These are phyloP conservation scores for Pythium graminicola DNA, from an alignment of 352 stramenopile genomes.

Conservation along the genomic window DNA sequence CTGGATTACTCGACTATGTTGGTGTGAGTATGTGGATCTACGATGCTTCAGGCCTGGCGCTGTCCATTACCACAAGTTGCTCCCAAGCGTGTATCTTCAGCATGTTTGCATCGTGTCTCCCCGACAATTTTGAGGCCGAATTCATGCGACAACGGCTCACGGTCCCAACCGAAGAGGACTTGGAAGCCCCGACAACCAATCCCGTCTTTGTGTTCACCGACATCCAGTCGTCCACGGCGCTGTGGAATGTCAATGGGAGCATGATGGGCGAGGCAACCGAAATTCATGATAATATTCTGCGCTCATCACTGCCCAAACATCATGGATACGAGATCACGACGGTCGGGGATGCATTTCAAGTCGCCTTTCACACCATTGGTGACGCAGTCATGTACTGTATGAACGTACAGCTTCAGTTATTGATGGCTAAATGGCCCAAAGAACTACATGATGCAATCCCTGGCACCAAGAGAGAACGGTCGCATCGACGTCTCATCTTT, in stretches of 20 bases:
- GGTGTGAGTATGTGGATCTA: conserved; percentile 10
- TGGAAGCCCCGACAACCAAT: conserved; percentile 10
- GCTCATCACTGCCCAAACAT: conserved; percentile 29
- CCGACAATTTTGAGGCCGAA: conserved; percentile 17
- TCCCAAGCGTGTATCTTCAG: conserved; percentile 15
- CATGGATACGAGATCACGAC: conserved; percentile 74
- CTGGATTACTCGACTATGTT: background rate
- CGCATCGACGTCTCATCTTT: conserved; percentile 12
- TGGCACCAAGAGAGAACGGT: conserved; percentile 32
- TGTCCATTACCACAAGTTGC: conserved; percentile 15
- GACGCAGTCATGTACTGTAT: conserved; percentile 38
- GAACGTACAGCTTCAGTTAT: conserved; percentile 14
- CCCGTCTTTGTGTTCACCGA: conserved; percentile 34
- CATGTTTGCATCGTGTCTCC: conserved; percentile 2
- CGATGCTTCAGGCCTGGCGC: conserved; percentile 4
- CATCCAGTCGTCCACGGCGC: conserved; percentile 13
- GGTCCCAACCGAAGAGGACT: background rate
- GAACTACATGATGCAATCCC: conserved; percentile 43
- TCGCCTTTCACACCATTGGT: conserved; percentile 57
- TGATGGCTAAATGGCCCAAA: conserved; percentile 53
- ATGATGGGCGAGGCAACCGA: conserved; percentile 26
- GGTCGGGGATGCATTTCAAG: conserved; percentile 56
- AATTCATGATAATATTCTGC: conserved; percentile 30
- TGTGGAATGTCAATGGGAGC: conserved; percentile 23
- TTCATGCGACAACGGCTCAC: conserved; percentile 1